Evolutionary conservation across 2,329 filamentous ascomycete species (phyloP).

Genomic region (Myotisia sp.): DNA sequence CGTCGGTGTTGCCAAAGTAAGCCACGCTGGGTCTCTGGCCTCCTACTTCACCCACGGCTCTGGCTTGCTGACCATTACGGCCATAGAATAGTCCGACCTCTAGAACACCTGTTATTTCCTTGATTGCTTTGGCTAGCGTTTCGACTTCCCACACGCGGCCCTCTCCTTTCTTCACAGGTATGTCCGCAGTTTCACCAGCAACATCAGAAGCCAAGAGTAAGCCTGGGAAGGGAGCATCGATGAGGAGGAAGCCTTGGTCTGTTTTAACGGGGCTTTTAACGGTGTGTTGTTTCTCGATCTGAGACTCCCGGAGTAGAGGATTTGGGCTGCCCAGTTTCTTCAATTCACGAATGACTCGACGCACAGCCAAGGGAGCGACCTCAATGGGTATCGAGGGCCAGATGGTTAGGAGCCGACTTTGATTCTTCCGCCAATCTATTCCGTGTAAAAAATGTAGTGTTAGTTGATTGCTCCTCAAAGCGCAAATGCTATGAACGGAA

Average conservation of each 20-base stretch:
- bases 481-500: background rate
- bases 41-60: conserved; percentile 45
- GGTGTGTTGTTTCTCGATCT: conserved; percentile 63
- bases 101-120: conserved; percentile 70
- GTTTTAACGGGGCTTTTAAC: conserved; percentile 63
- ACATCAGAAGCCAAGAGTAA: conserved; percentile 52
- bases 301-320: conserved; percentile 57
- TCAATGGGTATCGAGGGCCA: conserved; percentile 90
- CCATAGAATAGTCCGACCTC: conserved; percentile 88
- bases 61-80: conserved; percentile 57
- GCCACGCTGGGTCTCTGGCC: conserved; percentile 86
- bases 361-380: conserved; percentile 71
- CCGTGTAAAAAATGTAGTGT: background rate
- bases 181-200: conserved; percentile 30
- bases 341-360: conserved; percentile 60
- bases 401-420: conserved; percentile 53
- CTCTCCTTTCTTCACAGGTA: conserved; percentile 34
- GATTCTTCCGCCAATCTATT: conserved; percentile 77
- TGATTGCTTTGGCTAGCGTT: conserved; percentile 57
- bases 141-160: conserved; percentile 69
- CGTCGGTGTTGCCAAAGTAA: conserved; percentile 85
- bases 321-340: conserved; percentile 55
- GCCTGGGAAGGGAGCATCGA: conserved; percentile 76
- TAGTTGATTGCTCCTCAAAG: background rate
- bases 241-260: conserved; percentile 75